A percentile compares a stretch with the other conserved stretches of the same genome.
These are phyloP conservation scores for Magnaporthiopsis incrustans DNA, from an alignment of 2,329 filamentous ascomycete genomes.

Conservation along the genomic window DNA sequence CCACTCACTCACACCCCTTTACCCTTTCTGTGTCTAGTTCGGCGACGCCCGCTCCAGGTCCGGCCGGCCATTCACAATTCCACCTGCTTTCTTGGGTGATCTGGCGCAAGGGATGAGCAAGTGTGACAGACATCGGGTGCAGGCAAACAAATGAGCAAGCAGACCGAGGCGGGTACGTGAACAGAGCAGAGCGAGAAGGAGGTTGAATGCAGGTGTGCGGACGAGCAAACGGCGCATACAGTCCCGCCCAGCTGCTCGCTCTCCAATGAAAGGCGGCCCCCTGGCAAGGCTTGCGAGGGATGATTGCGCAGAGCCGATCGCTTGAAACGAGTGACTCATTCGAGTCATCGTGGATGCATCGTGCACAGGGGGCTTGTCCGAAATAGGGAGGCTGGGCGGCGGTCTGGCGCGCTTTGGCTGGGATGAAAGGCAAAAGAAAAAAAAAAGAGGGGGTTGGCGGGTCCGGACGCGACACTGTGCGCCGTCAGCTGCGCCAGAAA, in stretches of 20 bases:
- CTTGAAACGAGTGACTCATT: slow-evolving; percentile 16
- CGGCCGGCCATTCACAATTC: background rate
- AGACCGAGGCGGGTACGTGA: background rate
- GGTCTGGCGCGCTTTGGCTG: background rate
- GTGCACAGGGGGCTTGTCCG: background rate
- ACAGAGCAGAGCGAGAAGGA: slow-evolving; percentile 1
- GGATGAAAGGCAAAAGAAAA: background rate
- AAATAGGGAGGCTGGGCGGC: slow-evolving; percentile 8
- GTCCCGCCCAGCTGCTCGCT: background rate
- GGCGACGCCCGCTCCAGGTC: background rate
- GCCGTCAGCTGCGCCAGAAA: slow-evolving; percentile 4
- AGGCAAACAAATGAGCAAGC: background rate
- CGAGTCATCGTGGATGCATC: slow-evolving; percentile 8
- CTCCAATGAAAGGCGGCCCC: background rate
- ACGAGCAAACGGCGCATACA: background rate
- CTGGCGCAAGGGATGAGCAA: slow-evolving; percentile 5
- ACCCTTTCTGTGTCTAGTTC: background rate
- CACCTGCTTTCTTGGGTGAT: background rate
- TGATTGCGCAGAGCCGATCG: background rate
- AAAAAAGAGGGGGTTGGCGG: slow-evolving; percentile 7
- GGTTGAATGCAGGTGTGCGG: background rate
- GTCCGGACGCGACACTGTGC: slow-evolving; percentile 12
- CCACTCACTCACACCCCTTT: background rate
- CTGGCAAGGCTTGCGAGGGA: slow-evolving; percentile 1
- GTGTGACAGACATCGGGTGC: background rate